These are phyloP conservation scores for Heritiera littoralis DNA, from an alignment of 345 rosid genomes.

Conservation along the genomic window DNA sequence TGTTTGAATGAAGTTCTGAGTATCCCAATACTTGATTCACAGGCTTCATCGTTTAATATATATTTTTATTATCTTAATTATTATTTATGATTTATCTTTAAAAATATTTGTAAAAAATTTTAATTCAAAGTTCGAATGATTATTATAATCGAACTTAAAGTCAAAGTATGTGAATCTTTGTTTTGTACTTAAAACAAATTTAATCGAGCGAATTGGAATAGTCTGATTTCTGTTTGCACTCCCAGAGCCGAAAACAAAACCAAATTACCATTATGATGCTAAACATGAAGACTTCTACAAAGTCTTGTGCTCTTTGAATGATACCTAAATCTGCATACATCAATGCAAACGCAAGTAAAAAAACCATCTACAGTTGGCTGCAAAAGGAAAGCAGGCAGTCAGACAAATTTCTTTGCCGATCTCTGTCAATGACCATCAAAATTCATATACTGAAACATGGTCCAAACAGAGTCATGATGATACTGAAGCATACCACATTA, in stretches of 20 bases:
- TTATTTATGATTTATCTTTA: too few species aligned
- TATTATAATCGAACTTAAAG: too few species aligned
- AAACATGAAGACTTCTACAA: not conserved
- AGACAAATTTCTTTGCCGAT: not conserved
- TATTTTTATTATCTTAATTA: too few species aligned
- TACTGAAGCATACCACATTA: constrained; percentile 1
- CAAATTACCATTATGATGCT: not conserved
- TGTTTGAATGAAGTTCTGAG: too few species aligned
- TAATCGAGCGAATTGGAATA: too few species aligned
- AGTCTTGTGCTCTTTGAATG: not conserved
- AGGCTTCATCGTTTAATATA: too few species aligned
- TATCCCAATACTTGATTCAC: too few species aligned
- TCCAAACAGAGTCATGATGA: not conserved
- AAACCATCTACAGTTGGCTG: not conserved
- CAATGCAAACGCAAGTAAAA: not conserved
- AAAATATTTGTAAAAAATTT: too few species aligned
- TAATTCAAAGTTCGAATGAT: too few species aligned
- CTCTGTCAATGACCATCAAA: constrained; percentile 17
- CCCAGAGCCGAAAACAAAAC: not conserved
- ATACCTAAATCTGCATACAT: not conserved
- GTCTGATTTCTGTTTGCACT: too few species aligned
- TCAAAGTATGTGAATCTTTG: too few species aligned
- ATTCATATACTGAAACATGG: constrained; percentile 4
- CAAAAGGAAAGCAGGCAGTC: not conserved
- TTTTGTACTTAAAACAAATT: too few species aligned